Base-by-base conservation (phyloP, 1,139 yeast species). In the Pichia sp. region DNA sequence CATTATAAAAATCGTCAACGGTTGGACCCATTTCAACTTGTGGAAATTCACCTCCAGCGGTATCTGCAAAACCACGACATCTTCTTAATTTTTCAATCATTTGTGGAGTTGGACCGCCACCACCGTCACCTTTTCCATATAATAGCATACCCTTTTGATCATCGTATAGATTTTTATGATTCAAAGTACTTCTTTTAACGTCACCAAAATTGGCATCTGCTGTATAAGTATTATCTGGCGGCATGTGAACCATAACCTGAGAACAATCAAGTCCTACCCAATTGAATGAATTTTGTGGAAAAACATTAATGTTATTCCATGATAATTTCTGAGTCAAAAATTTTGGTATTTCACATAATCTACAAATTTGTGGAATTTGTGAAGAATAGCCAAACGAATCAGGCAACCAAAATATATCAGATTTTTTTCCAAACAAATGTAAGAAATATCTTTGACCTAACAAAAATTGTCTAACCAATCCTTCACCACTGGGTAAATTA, bases 371-470 rank as follows among this genome's bases (percentile, higher is more conserved):
- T 1, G 98, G 98, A 40, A 92, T 76, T 65, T 92, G 97, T 3
- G 96, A 87, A 10, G 95, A 82, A 63, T 92, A 92, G 4, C 98
- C 98, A 69, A 92, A 92, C 1, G 97, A 89, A 64, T 92, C 98
- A 9, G 98, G 98, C 41, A 92, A 73, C 97, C 97, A 92, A 61
- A 84, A 90, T 9, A 86, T 76, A 43, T 78, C 74, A 10, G 92
- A 77, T 46, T 83, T 75, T 43, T 71, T 59, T 3, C 96, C 96
- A 67, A 92, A 90, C 57, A 89, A 79, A 51, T 80, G 73, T 58
- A 79, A 71, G 59, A 83, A 86, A 63, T 82, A 87, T 48, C 95
- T 70, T 66, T 92, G 98, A 16, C 98, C 98, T 52, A 85, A 76
- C 46, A 90, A 69, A 59, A 90, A 87, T 61, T 92, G 98, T 54